A percentile compares a stretch with the other conserved stretches of the same genome.
These are phyloP conservation scores for Nakazawaea sp. DNA, from an alignment of 805 yeast genomes.

Conservation along the genomic window DNA sequence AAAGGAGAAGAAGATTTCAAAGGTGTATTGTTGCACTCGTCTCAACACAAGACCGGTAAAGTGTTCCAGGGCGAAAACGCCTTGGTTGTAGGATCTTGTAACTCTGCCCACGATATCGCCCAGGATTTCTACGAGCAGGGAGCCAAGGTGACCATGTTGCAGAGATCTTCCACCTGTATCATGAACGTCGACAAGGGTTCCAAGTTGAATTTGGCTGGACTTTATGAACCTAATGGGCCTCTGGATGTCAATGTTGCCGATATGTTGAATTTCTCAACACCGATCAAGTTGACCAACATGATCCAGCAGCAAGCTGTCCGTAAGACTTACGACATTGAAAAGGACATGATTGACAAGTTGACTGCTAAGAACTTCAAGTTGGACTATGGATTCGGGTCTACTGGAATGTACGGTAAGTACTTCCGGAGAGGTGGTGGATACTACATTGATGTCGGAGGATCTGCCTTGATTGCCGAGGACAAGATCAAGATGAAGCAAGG, in stretches of 20 bases:
- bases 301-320: constrained; percentile 31
- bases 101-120: constrained; percentile 39
- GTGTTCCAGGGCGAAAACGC: constrained; percentile 34
- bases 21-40: constrained; percentile 34
- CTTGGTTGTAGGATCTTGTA: constrained; percentile 37
- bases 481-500: constrained; percentile 31
- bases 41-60: constrained; percentile 33
- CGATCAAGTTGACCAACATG: constrained; percentile 26
- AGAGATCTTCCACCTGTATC: constrained; percentile 38
- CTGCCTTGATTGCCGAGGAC: constrained; percentile 30
- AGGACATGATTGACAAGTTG: constrained; percentile 24
- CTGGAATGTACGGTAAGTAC: constrained; percentile 34
- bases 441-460: constrained; percentile 39
- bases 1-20: constrained; percentile 29
- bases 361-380: constrained; percentile 30
- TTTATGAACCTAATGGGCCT: constrained; percentile 29
- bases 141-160: constrained; percentile 34
- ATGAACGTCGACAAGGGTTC: constrained; percentile 29
- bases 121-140: constrained; percentile 40
- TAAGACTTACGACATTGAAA: constrained; percentile 25
- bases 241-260: constrained; percentile 33
- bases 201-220: constrained; percentile 22
- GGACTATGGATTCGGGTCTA: constrained; percentile 35
- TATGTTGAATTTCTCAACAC: constrained; percentile 26
- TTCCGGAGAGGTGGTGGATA: constrained; percentile 38